Base-by-base conservation (phyloP, 495 filamentous ascomycete species). In the Cudoniella acicularis region DNA sequence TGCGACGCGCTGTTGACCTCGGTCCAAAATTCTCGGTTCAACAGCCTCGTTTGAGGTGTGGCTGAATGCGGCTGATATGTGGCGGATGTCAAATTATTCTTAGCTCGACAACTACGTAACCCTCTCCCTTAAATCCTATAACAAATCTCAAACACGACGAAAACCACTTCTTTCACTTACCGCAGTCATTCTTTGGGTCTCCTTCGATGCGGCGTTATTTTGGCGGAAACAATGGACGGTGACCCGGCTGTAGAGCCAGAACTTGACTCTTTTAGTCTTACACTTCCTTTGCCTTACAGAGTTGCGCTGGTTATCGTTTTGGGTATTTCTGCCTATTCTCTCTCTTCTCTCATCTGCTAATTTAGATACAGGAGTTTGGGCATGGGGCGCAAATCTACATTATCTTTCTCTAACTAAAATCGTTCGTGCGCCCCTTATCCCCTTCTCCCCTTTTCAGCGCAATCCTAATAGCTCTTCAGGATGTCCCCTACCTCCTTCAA, bases 371-470 rank as follows among this genome's bases (percentile, higher is more conserved):
- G 90, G 89, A 60, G 84, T 95, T 64, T 96, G 92, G 92, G 90
- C 87, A 64, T 96, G 91, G 91, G 91, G 85, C 52, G 64, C 87
- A 56, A 96, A 94, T 74, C 81, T 96, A 20, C 90, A 96, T 52
- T 92, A 87, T 71, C 81, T 96, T 40, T 76, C 82, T 64, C 71
- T 83, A 54, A 72, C 82, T 61, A 85, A 85, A 67, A 92, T 96
- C 74, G 87, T 87, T 70, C 57, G 81, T 59, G 41, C 60, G 25
- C 17, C 57, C 50, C 40, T 55, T 25, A 23, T 21, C 47, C 30
- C 22, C 11, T 27, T 11, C 24, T 6, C 23, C 25, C 20, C 25
- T 42, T 26, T 49, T 20, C 16, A 22, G 25, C 16, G 10, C 11
- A 55, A 41, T 21, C 27, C 43, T 27, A 54, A 56, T 17, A 51